A percentile compares a stretch with the other conserved stretches of the same genome.
phyloP scores from a whole-genome alignment of 495 filamentous ascomycete species.

The Penicillium crystallinum region DNA sequence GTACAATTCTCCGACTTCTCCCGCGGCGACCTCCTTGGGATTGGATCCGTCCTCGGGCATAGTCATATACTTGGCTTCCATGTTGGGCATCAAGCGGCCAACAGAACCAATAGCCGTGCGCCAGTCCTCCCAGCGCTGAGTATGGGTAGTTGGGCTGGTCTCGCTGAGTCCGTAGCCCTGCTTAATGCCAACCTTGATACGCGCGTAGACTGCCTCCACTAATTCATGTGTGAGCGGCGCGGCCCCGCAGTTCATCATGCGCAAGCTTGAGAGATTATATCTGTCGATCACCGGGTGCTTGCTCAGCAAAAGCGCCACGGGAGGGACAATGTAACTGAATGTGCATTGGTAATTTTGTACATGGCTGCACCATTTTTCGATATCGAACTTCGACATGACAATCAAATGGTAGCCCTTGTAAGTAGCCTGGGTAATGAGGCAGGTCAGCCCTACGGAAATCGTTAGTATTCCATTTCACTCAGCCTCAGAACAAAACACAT shows the following conservation, averaged over 20 bases:
- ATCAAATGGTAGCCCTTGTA: constrained; percentile 63
- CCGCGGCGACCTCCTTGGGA: constrained; percentile 53
- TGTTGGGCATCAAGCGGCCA: constrained; percentile 73
- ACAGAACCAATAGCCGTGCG: constrained; percentile 70
- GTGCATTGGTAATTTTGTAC: constrained; percentile 73
- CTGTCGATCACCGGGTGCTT: constrained; percentile 73
- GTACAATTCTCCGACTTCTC: constrained; percentile 64
- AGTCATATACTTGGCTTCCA: constrained; percentile 71
- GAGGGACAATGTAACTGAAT: constrained; percentile 79
- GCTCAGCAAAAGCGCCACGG: constrained; percentile 71
- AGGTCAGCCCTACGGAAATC: constrained; percentile 65
- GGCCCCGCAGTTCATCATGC: constrained; percentile 85
- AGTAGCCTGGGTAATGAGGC: constrained; percentile 57
- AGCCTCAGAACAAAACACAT: constrained; percentile 40
- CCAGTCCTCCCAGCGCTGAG: constrained; percentile 75
- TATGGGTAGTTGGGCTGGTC: constrained; percentile 53
- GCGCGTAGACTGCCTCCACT: constrained; percentile 68
- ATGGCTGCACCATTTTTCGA: constrained; percentile 68
- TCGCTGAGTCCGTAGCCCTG: constrained; percentile 90
- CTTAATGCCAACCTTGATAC: constrained; percentile 69
- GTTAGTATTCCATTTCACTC: constrained; percentile 45
- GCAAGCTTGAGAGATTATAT: constrained; percentile 74
- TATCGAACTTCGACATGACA: constrained; percentile 80
- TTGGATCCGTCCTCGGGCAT: constrained; percentile 49
- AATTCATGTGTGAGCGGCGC: constrained; percentile 83